Evolutionary conservation across 75 land plant species (phyloP).

Genomic region (Ceratopteris richardii): DNA sequence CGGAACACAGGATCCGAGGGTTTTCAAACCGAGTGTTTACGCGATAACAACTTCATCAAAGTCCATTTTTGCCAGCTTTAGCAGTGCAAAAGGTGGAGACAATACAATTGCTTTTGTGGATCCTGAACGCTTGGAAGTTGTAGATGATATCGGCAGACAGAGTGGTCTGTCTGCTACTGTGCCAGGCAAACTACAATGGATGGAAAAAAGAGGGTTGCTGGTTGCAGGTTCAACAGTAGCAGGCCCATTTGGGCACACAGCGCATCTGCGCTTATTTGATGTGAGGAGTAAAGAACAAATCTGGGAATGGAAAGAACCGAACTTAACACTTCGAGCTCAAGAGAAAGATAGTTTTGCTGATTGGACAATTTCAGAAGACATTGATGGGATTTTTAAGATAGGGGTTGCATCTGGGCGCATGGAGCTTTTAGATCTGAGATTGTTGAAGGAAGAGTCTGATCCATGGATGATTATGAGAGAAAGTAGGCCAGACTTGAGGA

Average conservation of each 20-base stretch:
- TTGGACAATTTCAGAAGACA: constrained; percentile 35
- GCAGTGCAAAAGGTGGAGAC: constrained; percentile 59
- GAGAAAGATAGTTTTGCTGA: constrained; percentile 70
- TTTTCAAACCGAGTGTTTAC: constrained; percentile 54
- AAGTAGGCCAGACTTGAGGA: constrained; percentile 16
- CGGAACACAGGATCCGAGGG: constrained; percentile 32
- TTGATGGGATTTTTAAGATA: constrained; percentile 52
- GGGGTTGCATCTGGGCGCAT: constrained; percentile 63
- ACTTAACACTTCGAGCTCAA: constrained; percentile 5
- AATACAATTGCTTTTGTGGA: constrained; percentile 63
- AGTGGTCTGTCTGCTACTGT: constrained; percentile 48
- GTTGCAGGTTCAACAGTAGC: constrained; percentile 57
- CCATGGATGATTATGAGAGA: constrained; percentile 56
- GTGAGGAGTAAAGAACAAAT: constrained; percentile 34
- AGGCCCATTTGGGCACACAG: constrained; percentile 57
- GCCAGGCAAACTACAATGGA: constrained; percentile 63
- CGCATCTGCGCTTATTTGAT: constrained; percentile 66
- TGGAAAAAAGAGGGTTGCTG: constrained; percentile 35
- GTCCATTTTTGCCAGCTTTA: constrained; percentile 61
- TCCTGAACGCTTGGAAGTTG: constrained; percentile 23
- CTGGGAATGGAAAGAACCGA: constrained; percentile 60
- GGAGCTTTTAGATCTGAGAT: constrained; percentile 57
- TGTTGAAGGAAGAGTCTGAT: constrained; percentile 17
- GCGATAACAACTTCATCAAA: constrained; percentile 46
- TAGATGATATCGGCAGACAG: constrained; percentile 43